Evolutionary conservation across 2,329 filamentous ascomycete genomes (phyloP).

Genomic region (Penicillium sclerotiorum): DNA sequence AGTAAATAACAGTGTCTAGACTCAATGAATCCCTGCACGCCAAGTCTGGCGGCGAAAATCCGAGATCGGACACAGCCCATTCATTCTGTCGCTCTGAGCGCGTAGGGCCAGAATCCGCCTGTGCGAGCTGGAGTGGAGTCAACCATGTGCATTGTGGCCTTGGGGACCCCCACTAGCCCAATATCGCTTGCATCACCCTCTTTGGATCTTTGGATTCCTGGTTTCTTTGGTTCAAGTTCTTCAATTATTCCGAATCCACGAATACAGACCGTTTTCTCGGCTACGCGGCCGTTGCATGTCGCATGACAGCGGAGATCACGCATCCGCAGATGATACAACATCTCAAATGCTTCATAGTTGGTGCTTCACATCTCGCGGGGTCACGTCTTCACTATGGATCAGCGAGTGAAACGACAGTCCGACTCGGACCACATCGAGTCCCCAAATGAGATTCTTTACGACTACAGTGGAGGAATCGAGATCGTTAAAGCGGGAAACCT

Average conservation of each 20-base stretch:
- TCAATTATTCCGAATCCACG: background rate
- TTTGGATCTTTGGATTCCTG: too few relatives aligned
- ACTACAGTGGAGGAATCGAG: constrained; percentile 4
- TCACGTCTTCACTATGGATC: constrained; percentile 2
- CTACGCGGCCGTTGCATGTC: too few relatives aligned
- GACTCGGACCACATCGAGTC: constrained; percentile 10
- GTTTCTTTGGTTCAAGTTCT: background rate
- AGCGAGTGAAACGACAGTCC: background rate
- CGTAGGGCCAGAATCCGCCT: background rate
- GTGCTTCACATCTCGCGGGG: constrained; percentile 1
- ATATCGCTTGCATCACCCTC: too few relatives aligned
- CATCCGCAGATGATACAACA: constrained; percentile 4
- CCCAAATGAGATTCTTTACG: constrained; percentile 14
- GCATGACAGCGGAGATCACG: background rate
- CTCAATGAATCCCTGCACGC: background rate
- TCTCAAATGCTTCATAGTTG: background rate
- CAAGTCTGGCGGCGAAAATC: constrained; percentile 5
- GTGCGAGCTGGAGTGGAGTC: background rate
- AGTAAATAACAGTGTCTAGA: background rate
- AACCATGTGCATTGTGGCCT: constrained; percentile 5
- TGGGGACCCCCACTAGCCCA: constrained; percentile 11
- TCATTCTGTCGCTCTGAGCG: constrained; percentile 2
- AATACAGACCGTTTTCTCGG: background rate
- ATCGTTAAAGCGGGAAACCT: constrained; percentile 63
- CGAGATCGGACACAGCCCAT: constrained; percentile 8